These are phyloP conservation scores for Candida ipomoeae DNA, from an alignment of 805 yeast species.

Conservation along the genomic window DNA sequence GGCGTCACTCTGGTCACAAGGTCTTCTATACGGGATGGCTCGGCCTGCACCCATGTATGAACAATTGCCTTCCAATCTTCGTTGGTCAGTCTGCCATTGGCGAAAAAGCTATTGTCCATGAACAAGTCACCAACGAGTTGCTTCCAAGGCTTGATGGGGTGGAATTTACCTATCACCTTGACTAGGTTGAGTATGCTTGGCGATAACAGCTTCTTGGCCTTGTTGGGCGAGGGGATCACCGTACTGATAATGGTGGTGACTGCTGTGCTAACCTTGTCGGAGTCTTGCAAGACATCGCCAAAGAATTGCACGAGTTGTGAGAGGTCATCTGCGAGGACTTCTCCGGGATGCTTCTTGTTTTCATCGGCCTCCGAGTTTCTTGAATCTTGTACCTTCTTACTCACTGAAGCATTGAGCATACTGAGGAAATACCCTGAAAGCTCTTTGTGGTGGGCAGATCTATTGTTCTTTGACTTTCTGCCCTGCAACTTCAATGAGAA, in stretches of 20 bases:
- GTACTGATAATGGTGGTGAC: slow-evolving; percentile 52
- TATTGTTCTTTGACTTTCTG: slow-evolving; percentile 52
- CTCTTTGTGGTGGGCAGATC: slow-evolving; percentile 36
- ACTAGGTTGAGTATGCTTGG: slow-evolving; percentile 47
- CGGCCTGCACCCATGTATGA: slow-evolving; percentile 58
- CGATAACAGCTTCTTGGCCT: slow-evolving; percentile 37
- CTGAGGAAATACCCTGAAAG: slow-evolving; percentile 36
- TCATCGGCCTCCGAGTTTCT: neutral
- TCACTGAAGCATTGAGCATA: slow-evolving; percentile 19
- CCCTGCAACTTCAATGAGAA: slow-evolving; percentile 55
- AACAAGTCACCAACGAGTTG: slow-evolving; percentile 58
- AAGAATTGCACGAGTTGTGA: slow-evolving; percentile 20
- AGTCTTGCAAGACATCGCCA: slow-evolving; percentile 46
- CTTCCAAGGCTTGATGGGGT: slow-evolving; percentile 57
- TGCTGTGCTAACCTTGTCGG: slow-evolving; percentile 53
- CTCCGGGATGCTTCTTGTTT: slow-evolving; percentile 23
- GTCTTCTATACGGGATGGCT: slow-evolving; percentile 57
- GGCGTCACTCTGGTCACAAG: slow-evolving; percentile 36
- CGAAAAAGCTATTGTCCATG: slow-evolving; percentile 57
- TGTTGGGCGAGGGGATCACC: slow-evolving; percentile 50
- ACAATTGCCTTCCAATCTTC: slow-evolving; percentile 56
- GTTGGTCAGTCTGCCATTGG: slow-evolving; percentile 7
- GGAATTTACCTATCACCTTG: slow-evolving; percentile 29
- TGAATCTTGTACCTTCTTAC: slow-evolving; percentile 5
- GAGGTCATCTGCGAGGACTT: slow-evolving; percentile 23